These are phyloP conservation scores for Xerophyta viscosa DNA, from an alignment of 106 monocot genomes.

Conservation along the genomic window DNA sequence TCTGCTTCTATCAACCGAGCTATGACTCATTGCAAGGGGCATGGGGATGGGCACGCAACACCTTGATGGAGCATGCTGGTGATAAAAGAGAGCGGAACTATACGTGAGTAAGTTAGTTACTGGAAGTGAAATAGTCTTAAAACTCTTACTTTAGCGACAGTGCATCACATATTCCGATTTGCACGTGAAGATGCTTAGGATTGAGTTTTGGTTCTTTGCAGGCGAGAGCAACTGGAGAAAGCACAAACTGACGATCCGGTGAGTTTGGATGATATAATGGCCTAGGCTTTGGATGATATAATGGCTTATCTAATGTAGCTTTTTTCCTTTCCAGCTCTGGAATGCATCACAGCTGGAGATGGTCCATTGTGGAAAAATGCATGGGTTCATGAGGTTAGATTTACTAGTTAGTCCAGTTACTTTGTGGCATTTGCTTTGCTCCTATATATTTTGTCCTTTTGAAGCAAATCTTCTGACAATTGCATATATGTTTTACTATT, in stretches of 20 bases:
- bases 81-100: conserved; percentile 90
- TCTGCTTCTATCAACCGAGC: conserved; percentile 84
- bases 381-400: conserved; percentile 92
- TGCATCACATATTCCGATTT: not conserved
- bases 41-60: conserved; percentile 95
- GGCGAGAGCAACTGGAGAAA: conserved; percentile 81
- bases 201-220: conserved; percentile 17
- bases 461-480: no score
- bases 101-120: conserved; percentile 45
- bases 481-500: no score
- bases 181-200: not conserved
- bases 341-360: conserved; percentile 98
- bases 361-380: conserved; percentile 97
- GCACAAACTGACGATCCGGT: conserved; percentile 87
- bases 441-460: not conserved
- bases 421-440: not conserved
- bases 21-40: conserved; percentile 90
- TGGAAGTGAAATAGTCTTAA: not conserved
- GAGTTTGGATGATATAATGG: conserved; percentile 5
- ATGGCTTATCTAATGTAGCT: not conserved
- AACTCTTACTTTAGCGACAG: not conserved
- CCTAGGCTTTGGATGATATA: not conserved
- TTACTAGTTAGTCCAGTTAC: not conserved
- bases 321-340: conserved; percentile 61
- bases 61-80: conserved; percentile 75